Base-by-base conservation (phyloP, 768 basidiomycete genomes). In the Lanmaoa rubissima region DNA sequence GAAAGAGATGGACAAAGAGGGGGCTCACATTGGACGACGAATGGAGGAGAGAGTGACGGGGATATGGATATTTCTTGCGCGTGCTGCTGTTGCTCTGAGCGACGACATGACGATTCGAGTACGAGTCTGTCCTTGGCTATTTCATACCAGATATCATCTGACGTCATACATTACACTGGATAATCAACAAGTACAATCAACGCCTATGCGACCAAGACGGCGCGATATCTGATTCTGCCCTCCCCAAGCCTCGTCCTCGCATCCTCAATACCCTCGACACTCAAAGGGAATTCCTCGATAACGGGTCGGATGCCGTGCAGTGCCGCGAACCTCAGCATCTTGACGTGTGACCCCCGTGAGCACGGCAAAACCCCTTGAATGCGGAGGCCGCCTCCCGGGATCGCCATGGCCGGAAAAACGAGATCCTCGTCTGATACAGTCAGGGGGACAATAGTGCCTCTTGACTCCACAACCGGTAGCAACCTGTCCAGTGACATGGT, bases 241-340 rank as follows among this genome's bases (percentile, higher is more conserved):
- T 54, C 44, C 3, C 54, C 61, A 10, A 74, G 58, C 50, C 55
- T 66, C 32, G 31, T 34, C 47, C 75, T 48, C 32, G 72, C 74
- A 1, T 65, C 61, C 14, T 67, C 60, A 4, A 75, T 68, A 0
- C 75, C 75, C 0, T 60, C 60, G 40, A 65, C 64, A 11, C 55
- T 67, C 63, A 76, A 59, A 6, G 68, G 60, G 45, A 76, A 76
- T 49, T 62, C 55, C 36, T 76, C 67, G 24, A 70, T 60, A 5
- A 74, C 52, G 2, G 75, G 71, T 6, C 46, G 53, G 39, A 75
- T 61, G 0, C 47, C 45, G 39, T 76, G 66, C 34, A 62, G 11
- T 8, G 71, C 75, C 0, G 72, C 70, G 17, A 76, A 76, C 17
- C 61, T 64, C 34, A 76, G 50, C 72, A 75, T 76, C 57, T 66